Base-by-base conservation (phyloP, 192 early-diverging fungal species). In the Podila minutissima region DNA sequence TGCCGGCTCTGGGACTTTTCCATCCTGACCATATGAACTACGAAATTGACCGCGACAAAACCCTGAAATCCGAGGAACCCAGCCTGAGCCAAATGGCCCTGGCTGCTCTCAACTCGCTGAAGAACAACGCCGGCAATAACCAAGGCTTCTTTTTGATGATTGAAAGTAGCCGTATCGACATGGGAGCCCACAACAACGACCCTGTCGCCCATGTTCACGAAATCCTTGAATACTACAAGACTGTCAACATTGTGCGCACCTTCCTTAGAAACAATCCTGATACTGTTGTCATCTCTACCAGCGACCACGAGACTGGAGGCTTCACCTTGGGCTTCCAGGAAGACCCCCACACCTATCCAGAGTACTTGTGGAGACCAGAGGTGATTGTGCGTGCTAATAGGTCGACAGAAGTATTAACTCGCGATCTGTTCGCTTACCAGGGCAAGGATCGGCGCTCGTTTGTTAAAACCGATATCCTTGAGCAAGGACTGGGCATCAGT, bases 251-350 rank as follows among this genome's bases (percentile, higher is more conserved):
- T 28, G 94, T 95, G 41, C 93, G 90, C 63, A 73, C 89, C n/a
- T 99, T 87, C 82, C 91, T 98, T 28, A 88, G 93, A 49, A 67
- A 82, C 10, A 87, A 98, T 82, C 92, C 94, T 4, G 93, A 91
- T 70, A 97, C 96, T 0, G 86, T 98, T 46, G 86, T 99, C 90
- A 94, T 99, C 46, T 97, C 95, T 55, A 91, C 84, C 26, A 91
- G 90, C 26, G 98, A 99, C 84, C 98, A 99, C 83, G 98, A 99
- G 84, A 99, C 98, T 0, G 98, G 98, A 49, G 98, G 98, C 3
- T 88, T 99, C 26, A 90, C 95, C 0, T 85, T 96, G 32, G 96
- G 88, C 46, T 88, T 90, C 69, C 95, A 98, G 86, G 79, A 92
- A 24, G 71, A 81, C n/a, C 83, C 84, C 9, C 35, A 73, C 0